Evolutionary conservation across 1,139 yeast genomes (phyloP).

Genomic region (Lodderomyces margitis): DNA sequence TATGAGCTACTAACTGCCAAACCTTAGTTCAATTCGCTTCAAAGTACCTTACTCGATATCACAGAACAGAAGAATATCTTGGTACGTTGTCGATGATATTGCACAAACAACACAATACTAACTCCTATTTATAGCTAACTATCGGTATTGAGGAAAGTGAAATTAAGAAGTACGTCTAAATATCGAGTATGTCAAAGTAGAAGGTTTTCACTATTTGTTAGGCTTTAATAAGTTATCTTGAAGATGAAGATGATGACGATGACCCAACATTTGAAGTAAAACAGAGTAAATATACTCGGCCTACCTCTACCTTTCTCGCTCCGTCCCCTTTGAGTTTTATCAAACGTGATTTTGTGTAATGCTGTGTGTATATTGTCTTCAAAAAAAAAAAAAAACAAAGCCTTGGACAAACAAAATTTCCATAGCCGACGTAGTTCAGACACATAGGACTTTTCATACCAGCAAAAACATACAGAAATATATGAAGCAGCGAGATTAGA

Average conservation of each 20-base stretch:
- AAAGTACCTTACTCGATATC: slow-evolving; percentile 4
- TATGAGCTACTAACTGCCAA: not conserved
- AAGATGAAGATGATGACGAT: not conserved
- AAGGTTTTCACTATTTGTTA: not conserved
- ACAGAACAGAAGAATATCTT: slow-evolving; percentile 5
- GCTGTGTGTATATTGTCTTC: not conserved
- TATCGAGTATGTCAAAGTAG: not conserved
- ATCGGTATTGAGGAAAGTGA: not conserved
- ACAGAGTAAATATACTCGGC: no score
- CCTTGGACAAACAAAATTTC: not conserved
- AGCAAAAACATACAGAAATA: not conserved
- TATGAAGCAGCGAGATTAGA: not conserved
- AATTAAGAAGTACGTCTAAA: not conserved
- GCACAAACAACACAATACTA: no score
- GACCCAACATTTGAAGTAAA: no score
- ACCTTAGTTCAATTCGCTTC: slow-evolving; percentile 6
- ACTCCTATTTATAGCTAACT: not conserved
- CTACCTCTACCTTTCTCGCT: no score
- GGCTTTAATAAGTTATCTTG: no score
- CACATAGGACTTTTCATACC: not conserved
- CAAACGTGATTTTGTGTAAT: not conserved
- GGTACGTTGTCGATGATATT: slow-evolving; percentile 4
- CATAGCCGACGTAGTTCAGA: not conserved
- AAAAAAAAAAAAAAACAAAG: not conserved
- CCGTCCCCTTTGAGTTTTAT: not conserved